These are phyloP conservation scores for Lichina pygmaea DNA, from an alignment of 495 filamentous ascomycete genomes.

Conservation along the genomic window DNA sequence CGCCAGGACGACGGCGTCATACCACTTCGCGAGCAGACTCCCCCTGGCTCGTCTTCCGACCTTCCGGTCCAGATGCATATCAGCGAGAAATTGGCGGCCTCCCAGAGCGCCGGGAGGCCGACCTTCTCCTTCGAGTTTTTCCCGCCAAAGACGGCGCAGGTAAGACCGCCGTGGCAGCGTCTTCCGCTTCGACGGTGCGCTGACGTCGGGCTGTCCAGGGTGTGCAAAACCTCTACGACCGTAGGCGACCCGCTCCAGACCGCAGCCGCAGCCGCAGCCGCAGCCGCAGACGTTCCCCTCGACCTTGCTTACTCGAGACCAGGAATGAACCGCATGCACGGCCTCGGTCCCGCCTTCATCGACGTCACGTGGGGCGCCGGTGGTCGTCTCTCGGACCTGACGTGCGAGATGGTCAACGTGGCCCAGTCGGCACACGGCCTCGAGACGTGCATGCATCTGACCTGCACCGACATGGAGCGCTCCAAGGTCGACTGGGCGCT, in stretches of 20 bases:
- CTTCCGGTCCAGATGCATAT: constrained; percentile 40
- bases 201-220: constrained; percentile 21
- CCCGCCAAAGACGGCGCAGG: constrained; percentile 90
- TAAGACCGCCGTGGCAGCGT: constrained; percentile 5
- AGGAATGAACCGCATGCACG: constrained; percentile 92
- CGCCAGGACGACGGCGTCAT: too few relatives aligned
- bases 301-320: not conserved
- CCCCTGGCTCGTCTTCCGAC: constrained; percentile 18
- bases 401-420: constrained; percentile 91
- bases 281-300: not conserved
- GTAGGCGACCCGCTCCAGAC: constrained; percentile 11
- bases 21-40: too few relatives aligned
- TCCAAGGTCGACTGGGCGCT: constrained; percentile 78
- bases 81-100: constrained; percentile 69
- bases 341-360: constrained; percentile 77
- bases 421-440: constrained; percentile 91
- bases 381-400: constrained; percentile 68
- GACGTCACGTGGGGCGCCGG: constrained; percentile 98
- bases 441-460: constrained; percentile 98
- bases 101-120: constrained; percentile 42
- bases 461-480: constrained; percentile 90
- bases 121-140: constrained; percentile 99
- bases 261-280: not conserved
- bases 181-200: not conserved
- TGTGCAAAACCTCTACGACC: constrained; percentile 97